Conservation (phyloP, 225 moss, liverwort and hornwort species). For the Antitrichia curtipendula region DNA sequence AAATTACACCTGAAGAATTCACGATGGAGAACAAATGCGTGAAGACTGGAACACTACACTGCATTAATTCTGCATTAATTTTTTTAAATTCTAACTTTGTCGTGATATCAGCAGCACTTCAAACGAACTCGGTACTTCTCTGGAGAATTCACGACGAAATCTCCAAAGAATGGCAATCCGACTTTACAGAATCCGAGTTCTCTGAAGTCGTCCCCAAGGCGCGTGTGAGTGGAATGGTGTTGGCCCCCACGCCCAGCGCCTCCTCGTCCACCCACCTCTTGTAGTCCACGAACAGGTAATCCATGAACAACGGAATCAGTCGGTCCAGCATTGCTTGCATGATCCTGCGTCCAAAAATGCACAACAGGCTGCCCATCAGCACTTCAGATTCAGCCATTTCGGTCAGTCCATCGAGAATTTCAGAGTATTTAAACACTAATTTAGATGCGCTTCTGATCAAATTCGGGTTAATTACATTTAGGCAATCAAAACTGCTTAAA, state of each 20-base stretch:
- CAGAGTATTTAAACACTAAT: neutral
- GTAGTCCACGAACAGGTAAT: constrained; percentile 67
- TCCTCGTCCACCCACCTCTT: constrained; percentile 66
- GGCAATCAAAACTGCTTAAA: neutral
- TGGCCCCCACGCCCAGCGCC: neutral
- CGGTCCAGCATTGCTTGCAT: constrained; percentile 83
- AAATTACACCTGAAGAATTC: neutral
- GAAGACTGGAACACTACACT: neutral
- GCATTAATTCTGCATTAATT: neutral
- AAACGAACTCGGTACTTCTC: neutral
- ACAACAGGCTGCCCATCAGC: neutral
- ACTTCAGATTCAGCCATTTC: neutral
- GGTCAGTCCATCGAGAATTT: neutral
- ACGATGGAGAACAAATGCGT: neutral
- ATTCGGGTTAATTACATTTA: neutral
- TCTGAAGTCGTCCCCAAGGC: neutral
- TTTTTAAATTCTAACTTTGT: neutral
- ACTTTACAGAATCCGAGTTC: neutral
- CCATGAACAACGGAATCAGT: constrained; percentile 59
- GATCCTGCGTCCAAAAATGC: constrained; percentile 25
- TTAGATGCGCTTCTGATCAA: neutral
- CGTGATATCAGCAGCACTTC: neutral
- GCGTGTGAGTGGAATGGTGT: constrained; percentile 12
- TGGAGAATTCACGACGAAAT: neutral
- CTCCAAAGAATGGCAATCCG: neutral